Base-by-base conservation (phyloP, 192 early-diverging fungal species). In the Coemansia sp. region DNA sequence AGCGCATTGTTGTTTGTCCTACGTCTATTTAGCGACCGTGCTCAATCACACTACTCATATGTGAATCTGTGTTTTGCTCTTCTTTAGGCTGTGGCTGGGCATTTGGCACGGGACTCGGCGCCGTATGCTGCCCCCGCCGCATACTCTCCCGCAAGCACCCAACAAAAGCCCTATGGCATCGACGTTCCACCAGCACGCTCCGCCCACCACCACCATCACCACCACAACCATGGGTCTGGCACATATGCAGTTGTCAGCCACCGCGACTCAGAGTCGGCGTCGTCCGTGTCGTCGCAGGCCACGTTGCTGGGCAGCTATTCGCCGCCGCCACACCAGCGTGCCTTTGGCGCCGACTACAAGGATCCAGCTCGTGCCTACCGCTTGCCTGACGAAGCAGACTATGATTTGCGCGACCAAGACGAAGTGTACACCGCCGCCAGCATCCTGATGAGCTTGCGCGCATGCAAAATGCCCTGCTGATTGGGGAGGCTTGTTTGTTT, bases 401-500 rank as follows among this genome's bases (percentile, higher is more conserved):
- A 13, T 19, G 35, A 53, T 53, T 42, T 63, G 68, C 62, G 62
- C 50, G 69, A 71, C 36, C 69, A 77, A 50, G 79, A 82, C 39
- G 79, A 82, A 35, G 79, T 82, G 40, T 82, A 74, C 45, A 62
- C 71, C n/a, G 79, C 79, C 2, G 79, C 79, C 29, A 82, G 75
- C 66, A 82, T 82, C 40, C 69, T 82, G 79, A 82, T 82, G 79
- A 82, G 79, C 66, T 40, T 82, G 53, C 79, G 79, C 19, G 66
- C 79, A 3, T 82, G 74, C 79, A 82, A 77, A 63, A 67, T 74
- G 75, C 74, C 79, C 8, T 82, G 79, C 68, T 82, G 59, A 62
- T 31, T n/a, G 17, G 13, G 17, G 42, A 21, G 50, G 50, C 48
- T n/a, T 19, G 19, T 51, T 51, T 51, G 7, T 51, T 19, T 51